Percentiles rank a stretch among this genome's conserved stretches.
Conservation (phyloP, 169 alveolate genomes). For the Hammondia hammondi region DNA sequence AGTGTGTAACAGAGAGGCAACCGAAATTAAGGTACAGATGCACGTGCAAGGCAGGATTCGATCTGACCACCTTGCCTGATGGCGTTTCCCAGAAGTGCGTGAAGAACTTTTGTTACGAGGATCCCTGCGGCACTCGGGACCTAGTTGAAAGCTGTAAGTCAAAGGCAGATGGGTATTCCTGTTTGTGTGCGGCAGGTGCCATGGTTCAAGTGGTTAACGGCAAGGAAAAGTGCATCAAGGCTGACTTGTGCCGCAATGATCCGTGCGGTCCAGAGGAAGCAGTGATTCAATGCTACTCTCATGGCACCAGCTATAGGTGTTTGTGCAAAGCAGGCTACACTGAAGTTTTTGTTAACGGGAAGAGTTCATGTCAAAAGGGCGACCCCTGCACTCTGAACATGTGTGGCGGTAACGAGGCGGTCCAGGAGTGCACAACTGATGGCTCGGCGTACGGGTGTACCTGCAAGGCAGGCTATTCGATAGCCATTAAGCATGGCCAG, state of each 20-base stretch:
- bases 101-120: conserved; percentile 27
- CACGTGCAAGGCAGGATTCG: conserved; percentile 20
- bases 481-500: not conserved
- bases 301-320: conserved; percentile 21
- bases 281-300: conserved; percentile 7
- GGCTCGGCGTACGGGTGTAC: conserved; percentile 10
- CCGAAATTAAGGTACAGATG: not conserved
- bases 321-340: conserved; percentile 41
- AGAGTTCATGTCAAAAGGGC: not conserved
- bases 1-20: conserved; percentile 1
- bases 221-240: not conserved
- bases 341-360: not conserved
- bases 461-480: not conserved
- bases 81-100: not conserved
- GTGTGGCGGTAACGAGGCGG: conserved; percentile 36
- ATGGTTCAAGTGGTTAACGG: not conserved
- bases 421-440: conserved; percentile 24
- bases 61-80: not conserved
- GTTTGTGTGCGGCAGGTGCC: conserved; percentile 11
- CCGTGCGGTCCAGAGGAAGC: conserved; percentile 14
- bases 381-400: conserved; percentile 3
- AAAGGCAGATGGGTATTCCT: not conserved
- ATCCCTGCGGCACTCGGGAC: not conserved
- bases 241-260: not conserved
- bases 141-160: not conserved